Base-by-base conservation (phyloP, 345 rosid genomes). In the Nephelium lappaceum region DNA sequence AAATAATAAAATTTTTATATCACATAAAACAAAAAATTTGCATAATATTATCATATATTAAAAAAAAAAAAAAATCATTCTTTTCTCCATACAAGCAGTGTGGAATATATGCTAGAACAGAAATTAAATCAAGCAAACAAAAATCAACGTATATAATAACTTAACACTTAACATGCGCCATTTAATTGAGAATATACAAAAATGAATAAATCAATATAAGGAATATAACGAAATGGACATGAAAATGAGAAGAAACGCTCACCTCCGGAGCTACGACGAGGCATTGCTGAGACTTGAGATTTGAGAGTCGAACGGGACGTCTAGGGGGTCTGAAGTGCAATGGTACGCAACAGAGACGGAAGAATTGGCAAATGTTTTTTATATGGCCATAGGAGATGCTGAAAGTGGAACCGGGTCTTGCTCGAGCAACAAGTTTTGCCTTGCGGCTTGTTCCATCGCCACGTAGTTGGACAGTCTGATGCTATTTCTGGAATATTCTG, bases 211-310 rank as follows among this genome's bases (percentile, higher is more conserved):
- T 24, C 57, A 31, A 25, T 21, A 69, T 58, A 68, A 2, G 11
- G n/a, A 36, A 15, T 5, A 1, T 11, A 39, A 62, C 14, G 8
- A 3, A 5, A 63, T 2, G 15, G 12, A 3, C 6, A 43, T 4
- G 23, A 62, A 53, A 49, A 27, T 65, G n/a, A 16, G 36, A 64
- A 4, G 8, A 24, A 61, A 11, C 9, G 64, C 83, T 63, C n/a
- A 81, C 83, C 83, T 64, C 55, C 73, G 6, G 74, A 76, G 64
- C 79, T 64, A 58, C 76, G 67, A 41, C 83, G 64, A 58, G 83
- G 21, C 83, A 81, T 81, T 21, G 18, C 4, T 45, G 51, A 45
- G 51, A 45, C 12, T 69, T 14, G 64, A 60, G 12, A 60, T 60
- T 61, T 8, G 53, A 9, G 1, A 1, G 49, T 15, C 41, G 51